Conservation (phyloP, 176 grass and related monocot species). For the bread wheat (Triticum aestivum) region IWGSC_CS_RefSeq_v2.1 NC_057796.1:218311989-218312488, state of each 20-base stretch:
- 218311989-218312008: neutral
- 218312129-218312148: conserved; percentile 1
- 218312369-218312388: neutral
- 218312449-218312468: neutral
- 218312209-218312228: neutral
- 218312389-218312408: neutral
- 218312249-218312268: neutral
- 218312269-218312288: neutral
- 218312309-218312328: neutral
- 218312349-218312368: neutral
- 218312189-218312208: neutral
- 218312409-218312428: neutral
- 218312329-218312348: neutral
- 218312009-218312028: neutral
- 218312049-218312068: neutral
- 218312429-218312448: neutral
- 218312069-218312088: neutral
- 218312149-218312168: neutral
- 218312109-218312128: neutral
- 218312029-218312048: neutral
- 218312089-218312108: neutral
- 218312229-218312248: neutral
- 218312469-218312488: neutral
- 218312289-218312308: neutral
- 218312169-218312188: neutral